Conservation (phyloP, 2,329 filamentous ascomycete species). For the Plectosphaerella sp. region DNA sequence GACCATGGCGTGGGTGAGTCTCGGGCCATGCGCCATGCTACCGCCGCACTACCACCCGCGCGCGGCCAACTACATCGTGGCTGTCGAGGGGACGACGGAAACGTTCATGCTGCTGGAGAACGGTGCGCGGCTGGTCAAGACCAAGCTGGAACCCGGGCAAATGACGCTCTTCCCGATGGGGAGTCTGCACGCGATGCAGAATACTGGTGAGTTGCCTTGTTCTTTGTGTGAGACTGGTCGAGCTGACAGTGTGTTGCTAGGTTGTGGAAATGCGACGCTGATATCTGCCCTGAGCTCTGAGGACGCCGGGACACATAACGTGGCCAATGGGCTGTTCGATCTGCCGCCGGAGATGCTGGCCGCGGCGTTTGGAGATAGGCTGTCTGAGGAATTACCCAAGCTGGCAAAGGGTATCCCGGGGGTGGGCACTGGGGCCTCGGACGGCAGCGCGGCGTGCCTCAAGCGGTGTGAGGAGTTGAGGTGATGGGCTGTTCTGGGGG, state of each 20-base stretch:
- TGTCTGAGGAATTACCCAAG: conserved; percentile 16
- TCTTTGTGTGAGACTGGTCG: too few species aligned
- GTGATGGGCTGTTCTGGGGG: too few species aligned
- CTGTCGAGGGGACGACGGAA: conserved; percentile 40
- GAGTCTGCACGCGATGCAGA: conserved; percentile 45
- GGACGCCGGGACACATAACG: conserved; percentile 44
- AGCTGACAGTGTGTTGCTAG: conserved; percentile 17
- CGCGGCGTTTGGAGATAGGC: conserved; percentile 31
- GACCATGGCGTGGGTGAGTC: conserved; percentile 38
- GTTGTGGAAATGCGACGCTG: conserved; percentile 42
- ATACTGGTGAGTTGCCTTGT: conserved; percentile 32
- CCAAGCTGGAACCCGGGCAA: conserved; percentile 34
- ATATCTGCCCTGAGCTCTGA: conserved; percentile 43
- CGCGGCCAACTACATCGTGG: conserved; percentile 43
- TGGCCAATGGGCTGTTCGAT: conserved; percentile 36
- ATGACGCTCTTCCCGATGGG: conserved; percentile 46
- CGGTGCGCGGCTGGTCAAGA: conserved; percentile 35
- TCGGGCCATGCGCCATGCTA: conserved; percentile 48
- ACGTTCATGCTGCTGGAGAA: conserved; percentile 50
- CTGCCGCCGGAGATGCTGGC: conserved; percentile 34
- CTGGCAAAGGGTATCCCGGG: conserved; percentile 10
- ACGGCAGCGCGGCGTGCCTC: conserved; percentile 10
- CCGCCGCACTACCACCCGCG: conserved; percentile 45
- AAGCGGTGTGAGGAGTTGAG: conserved; percentile 5
- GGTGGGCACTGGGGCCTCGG: conserved; percentile 12